Base-by-base conservation (phyloP, 257 asterid species). In the Solanum raphanifolium region DNA sequence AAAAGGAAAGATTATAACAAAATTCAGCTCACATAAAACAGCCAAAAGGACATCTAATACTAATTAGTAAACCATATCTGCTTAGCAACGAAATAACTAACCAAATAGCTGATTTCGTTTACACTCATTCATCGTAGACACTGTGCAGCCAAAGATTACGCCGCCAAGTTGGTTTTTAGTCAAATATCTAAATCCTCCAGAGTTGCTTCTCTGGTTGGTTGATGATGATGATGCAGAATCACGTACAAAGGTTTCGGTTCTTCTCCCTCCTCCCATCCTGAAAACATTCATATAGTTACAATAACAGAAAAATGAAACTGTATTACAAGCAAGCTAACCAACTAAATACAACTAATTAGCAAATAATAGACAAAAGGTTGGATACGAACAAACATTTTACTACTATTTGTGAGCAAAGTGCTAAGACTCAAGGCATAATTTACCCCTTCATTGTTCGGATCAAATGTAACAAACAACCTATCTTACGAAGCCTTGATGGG, bases 251-350 rank as follows among this genome's bases (percentile, higher is more conserved):
- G 83, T 85, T 29, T 86, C 88, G 7, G 52, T 66, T 88, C 89
- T 90, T 89, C 91, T 92, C 83, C 91, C 93, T 27, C 84, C 90
- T 43, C 78, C 94, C 95, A 93, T 92, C 89, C 96, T 93, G 93
- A 73, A 85, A 84, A 73, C 4, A 79, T 39, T 39, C 46, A 13
- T 41, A 4, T 39, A 21, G 2, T 27, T 20, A 43, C 38, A 43
- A 79, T 15, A 79, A 43, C 25, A 25, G 66, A 27, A 43, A 79
- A 76, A 43, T 2, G 58, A 79, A 79, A 79, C 5, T 41, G 52
- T 15, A 41, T 41, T 43, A 25, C 36, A 78, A 78, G 15, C 84
- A 41, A 25, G 84, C 25, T 43, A 43, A 43, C 62, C 36, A 41
- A 36, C 27, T 4, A 73, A 20, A 9, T 73, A 73, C 82, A 34